A percentile compares a stretch with the other conserved stretches of the same genome.
Evolutionary conservation across 2,329 filamentous ascomycete genomes (phyloP).

Genomic region (Aaosphaeria arxii): DNA sequence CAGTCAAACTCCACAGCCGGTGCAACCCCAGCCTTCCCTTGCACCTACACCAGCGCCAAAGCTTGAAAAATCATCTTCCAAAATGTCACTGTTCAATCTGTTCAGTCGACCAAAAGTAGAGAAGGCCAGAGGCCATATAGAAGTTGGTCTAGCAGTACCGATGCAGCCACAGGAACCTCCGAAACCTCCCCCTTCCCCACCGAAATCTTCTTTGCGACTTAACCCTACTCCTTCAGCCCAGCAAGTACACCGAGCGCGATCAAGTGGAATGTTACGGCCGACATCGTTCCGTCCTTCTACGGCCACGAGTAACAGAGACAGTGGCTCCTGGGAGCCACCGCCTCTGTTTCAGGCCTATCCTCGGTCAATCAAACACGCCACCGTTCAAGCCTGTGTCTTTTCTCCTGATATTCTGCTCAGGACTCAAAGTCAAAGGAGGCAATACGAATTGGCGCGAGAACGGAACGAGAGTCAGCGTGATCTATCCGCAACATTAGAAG

Average conservation of each 20-base stretch:
- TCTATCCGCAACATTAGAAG: constrained; percentile 25
- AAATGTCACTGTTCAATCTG: constrained; percentile 49
- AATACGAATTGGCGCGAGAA: constrained; percentile 41
- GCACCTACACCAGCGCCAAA: constrained; percentile 17
- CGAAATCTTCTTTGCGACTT: constrained; percentile 26
- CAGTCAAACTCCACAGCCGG: constrained; percentile 9
- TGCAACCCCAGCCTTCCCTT: constrained; percentile 1
- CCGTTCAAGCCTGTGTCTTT: constrained; percentile 64
- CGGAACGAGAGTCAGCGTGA: constrained; percentile 36
- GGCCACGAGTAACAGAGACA: constrained; percentile 3
- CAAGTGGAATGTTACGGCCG: constrained; percentile 29
- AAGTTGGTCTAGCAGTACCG: constrained; percentile 39
- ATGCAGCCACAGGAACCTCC: constrained; percentile 30
- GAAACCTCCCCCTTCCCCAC: constrained; percentile 16
- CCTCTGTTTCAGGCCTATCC: constrained; percentile 85
- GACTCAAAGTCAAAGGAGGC: constrained; percentile 52
- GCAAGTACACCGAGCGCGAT: constrained; percentile 29
- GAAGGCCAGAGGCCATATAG: constrained; percentile 44
- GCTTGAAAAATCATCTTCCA: constrained; percentile 35
- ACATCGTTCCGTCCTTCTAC: too few relatives aligned
- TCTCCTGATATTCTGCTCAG: constrained; percentile 69
- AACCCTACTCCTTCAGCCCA: constrained; percentile 27
- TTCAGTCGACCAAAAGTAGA: constrained; percentile 52
- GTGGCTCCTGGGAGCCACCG: constrained; percentile 51
- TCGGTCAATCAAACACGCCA: constrained; percentile 74